Evolutionary conservation across 192 early-diverging fungal genomes (phyloP), one percentile per base, ranked within the genome.

Genomic region (Chytriomyces confervae): DNA sequence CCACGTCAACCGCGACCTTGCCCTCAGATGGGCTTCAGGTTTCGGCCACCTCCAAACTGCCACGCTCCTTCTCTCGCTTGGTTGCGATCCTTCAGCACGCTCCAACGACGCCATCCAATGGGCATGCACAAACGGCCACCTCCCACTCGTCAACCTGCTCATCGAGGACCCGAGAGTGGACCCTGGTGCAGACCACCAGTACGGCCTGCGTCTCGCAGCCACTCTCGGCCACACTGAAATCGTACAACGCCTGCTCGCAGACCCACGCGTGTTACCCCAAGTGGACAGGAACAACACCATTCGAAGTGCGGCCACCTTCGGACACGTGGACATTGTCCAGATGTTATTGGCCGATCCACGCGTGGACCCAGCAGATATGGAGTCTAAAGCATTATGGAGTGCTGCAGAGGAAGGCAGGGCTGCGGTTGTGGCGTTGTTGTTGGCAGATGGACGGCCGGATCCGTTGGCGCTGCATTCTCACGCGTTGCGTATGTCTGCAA

Each of bases 131-230:
- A 65, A 65, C 63, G 27, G 27, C 63, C 63, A 65, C 63, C 16
- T 65, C n/a, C n/a, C 16, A n/a, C 10, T 65, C n/a, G 63, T 65
- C 63, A 65, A 65, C 16, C 27, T 65, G 2, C 63, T 65, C n/a
- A n/a, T 65, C 7, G 63, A 18, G 11, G 29, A n/a, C 27, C 2
- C 20, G 3, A 1, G 29, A 16, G 63, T 65, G n/a, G 72, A 74
- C 45, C 72, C 72, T 8, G 13, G 16, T 8, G 72, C 72, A 3
- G 72, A 74, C 36, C 44, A 61, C 45, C 60, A 74, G 46, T 49
- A 50, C 53, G 72, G 60, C 24, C n/a, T 74, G 5, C 72, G 50
- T 20, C 50, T 50, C 45, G 11, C 72, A 10, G 44, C 62, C 2
- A 49, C 44, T 7, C 45, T 74, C 8, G 72, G 72, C 23, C 53